A percentile compares a stretch with the other conserved stretches of the same genome.
phyloP scores from a whole-genome alignment of 306 rosid genomes.

The Vachellia pachyceras region DNA sequence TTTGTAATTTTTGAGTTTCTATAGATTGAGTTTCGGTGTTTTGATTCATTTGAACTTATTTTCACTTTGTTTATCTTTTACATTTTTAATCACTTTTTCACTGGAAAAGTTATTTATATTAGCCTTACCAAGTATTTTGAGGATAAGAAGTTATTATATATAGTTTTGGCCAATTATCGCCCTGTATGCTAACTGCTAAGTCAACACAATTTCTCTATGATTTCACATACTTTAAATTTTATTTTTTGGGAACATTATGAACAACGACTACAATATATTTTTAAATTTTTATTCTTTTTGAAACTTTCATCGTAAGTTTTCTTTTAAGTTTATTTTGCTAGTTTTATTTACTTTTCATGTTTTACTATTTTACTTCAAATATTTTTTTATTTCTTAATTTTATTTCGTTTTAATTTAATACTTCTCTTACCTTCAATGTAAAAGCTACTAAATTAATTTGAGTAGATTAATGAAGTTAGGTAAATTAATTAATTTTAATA shows the following conservation, averaged over 20 bases:
- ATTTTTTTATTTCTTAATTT: background rate
- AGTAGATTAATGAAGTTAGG: too few relatives aligned
- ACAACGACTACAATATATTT: background rate
- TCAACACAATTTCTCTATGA: background rate
- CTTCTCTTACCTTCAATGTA: too few relatives aligned
- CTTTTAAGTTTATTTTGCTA: background rate
- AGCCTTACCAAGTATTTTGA: too few relatives aligned
- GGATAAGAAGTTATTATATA: background rate
- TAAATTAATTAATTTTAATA: too few relatives aligned
- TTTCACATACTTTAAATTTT: background rate
- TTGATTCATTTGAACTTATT: background rate
- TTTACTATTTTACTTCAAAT: background rate
- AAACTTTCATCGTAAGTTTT: background rate
- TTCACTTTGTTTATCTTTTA: background rate
- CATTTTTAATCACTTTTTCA: background rate
- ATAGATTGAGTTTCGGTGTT: background rate
- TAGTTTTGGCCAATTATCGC: background rate
- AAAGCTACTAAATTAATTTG: too few relatives aligned
- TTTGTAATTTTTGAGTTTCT: background rate
- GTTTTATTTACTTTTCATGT: background rate
- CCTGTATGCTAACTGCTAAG: background rate
- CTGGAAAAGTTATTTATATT: background rate
- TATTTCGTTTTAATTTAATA: background rate
- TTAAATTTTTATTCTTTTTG: too few relatives aligned
- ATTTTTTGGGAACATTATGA: too few relatives aligned